Evolutionary conservation across 2,329 filamentous ascomycete genomes (phyloP).

Genomic region (Penicillium sp.): DNA sequence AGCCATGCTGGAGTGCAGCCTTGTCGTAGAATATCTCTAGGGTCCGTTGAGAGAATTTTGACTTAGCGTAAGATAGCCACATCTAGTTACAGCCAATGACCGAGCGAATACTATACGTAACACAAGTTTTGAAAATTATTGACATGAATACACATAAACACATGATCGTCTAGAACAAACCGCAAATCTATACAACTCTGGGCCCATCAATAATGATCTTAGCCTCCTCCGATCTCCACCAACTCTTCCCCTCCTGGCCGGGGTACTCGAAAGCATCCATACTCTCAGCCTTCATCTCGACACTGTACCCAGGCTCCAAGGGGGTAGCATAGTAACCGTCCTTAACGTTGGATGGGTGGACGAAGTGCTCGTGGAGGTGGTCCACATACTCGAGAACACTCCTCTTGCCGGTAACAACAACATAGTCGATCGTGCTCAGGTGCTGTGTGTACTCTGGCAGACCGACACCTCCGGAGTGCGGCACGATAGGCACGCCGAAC

Average conservation of each 20-base stretch:
- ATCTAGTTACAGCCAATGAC: not conserved
- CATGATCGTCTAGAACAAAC: slow-evolving; percentile 3
- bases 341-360: slow-evolving; percentile 74
- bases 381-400: slow-evolving; percentile 89
- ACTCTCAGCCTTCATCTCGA: slow-evolving; percentile 87
- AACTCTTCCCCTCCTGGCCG: slow-evolving; percentile 72
- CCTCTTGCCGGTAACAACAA: slow-evolving; percentile 76
- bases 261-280: slow-evolving; percentile 79
- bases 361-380: slow-evolving; percentile 89
- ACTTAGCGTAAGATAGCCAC: not conserved
- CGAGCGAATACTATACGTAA: not conserved
- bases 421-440: slow-evolving; percentile 87
- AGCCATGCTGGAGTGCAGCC: too few relatives aligned
- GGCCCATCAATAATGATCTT: slow-evolving; percentile 65
- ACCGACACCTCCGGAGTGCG: slow-evolving; percentile 84
- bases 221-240: slow-evolving; percentile 83
- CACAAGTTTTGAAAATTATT: slow-evolving; percentile 15
- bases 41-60: too few relatives aligned
- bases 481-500: slow-evolving; percentile 75
- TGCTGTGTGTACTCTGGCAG: slow-evolving; percentile 94
- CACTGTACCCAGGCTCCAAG: slow-evolving; percentile 77
- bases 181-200: slow-evolving; percentile 29
- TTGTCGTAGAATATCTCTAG: too few relatives aligned
- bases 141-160: slow-evolving; percentile 18
- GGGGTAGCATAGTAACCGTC: slow-evolving; percentile 88